phyloP scores from a whole-genome alignment of 192 early-diverging fungal genomes.

The Cladochytrium replicatum region DNA sequence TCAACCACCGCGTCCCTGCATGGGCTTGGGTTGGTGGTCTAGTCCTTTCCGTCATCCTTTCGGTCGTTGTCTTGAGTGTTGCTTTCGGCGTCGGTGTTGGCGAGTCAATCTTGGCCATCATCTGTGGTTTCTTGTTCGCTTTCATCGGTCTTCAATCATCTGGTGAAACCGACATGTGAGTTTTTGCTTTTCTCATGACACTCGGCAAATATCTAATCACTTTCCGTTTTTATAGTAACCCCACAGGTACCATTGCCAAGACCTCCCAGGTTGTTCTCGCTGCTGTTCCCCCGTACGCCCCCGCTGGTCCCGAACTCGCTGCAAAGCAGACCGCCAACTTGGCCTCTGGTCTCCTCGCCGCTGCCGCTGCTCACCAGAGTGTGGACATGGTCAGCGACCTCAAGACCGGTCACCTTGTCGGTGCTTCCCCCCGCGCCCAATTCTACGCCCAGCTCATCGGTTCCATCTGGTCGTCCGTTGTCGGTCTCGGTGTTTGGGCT shows the following conservation, averaged over 20 bases:
- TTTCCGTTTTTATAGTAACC: conserved; percentile 43
- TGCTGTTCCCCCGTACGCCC: conserved; percentile 22
- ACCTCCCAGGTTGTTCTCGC: conserved; percentile 78
- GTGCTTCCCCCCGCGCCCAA: conserved; percentile 73
- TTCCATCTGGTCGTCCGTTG: conserved; percentile 52
- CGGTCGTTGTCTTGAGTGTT: conserved; percentile 42
- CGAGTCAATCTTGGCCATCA: conserved; percentile 57
- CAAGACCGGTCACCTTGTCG: conserved; percentile 76
- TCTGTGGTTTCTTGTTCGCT: conserved; percentile 61
- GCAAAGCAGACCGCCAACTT: conserved; percentile 54
- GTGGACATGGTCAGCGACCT: conserved; percentile 74
- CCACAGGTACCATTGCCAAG: conserved; percentile 74
- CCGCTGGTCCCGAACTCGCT: no score
- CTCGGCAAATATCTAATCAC: neutral
- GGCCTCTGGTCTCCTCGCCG: conserved; percentile 68
- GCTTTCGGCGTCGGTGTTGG: conserved; percentile 62
- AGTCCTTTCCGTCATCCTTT: conserved; percentile 43
- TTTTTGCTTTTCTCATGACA: neutral
- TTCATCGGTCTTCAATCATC: conserved; percentile 73
- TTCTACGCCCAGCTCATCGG: conserved; percentile 78
- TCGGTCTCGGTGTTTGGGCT: conserved; percentile 46
- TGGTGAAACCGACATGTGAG: conserved; percentile 64
- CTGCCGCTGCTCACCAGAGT: conserved; percentile 54
- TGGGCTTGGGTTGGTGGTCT: conserved; percentile 57
- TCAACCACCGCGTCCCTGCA: conserved; percentile 47